Evolutionary conservation across 768 basidiomycete genomes (phyloP), one percentile per base, ranked within the genome.

Genomic region (Leccinum barrowsii): DNA sequence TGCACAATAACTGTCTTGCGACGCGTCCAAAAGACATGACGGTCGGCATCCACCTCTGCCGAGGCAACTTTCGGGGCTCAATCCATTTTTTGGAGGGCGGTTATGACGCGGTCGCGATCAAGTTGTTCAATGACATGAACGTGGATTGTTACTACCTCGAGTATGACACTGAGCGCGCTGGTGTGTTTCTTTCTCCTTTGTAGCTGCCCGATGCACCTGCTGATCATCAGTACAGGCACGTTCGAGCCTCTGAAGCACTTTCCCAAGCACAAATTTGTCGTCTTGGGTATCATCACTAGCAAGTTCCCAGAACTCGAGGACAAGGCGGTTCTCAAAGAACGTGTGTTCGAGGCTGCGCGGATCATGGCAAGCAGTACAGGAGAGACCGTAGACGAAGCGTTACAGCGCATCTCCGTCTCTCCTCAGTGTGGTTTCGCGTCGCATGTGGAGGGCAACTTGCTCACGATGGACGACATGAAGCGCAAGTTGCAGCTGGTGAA

Each of bases 101-200:
- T 2, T 79, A 79, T 54, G 78, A 78, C 59, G 69, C 65, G 35
- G 79, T 80, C 62, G 78, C 78, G 2, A 68, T 66, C 49, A 77
- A 75, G 61, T 66, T 80, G 40, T 80, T 80, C 76, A 76, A 75
- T 61, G 60, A 75, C 26, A 67, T 80, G 55, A 72, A 77, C 55
- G 76, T 78, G 48, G 76, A 79, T 55, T 71, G 66, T 52, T 80
- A 77, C 59, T 80, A 78, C 67, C 75, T 80, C 35, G 78, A 80
- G 65, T 80, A 79, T 60, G 79, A 80, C 61, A 80, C 78, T 8
- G 69, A 70, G 49, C 78, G 79, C 26, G 79, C 79, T 10, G 79
- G 79, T 67, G 66, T 65, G 67, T 59, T 21, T 35, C 10, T 10
- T 4, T 8, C 2, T 4, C 8, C 0, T 3, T 19, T 17, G 2